These are phyloP conservation scores for Sphagnum fallax DNA, from an alignment of 228 moss, liverwort and hornwort genomes.

Conservation along the genomic window DNA sequence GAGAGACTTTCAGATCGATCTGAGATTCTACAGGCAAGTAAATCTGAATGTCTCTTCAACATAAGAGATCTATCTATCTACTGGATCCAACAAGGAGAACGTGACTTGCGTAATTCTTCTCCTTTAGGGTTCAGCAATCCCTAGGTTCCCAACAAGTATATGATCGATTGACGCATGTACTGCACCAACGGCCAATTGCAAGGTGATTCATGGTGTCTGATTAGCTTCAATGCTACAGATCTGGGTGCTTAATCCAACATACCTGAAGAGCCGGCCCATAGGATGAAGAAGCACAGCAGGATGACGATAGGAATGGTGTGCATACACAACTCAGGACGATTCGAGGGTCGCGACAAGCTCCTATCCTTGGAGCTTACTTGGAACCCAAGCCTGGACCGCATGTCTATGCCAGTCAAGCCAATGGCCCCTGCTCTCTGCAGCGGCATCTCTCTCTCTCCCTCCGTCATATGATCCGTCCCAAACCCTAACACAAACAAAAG, in stretches of 20 bases:
- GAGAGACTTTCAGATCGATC: no score
- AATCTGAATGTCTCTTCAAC: no score
- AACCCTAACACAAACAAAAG: no score
- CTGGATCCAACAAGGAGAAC: neutral
- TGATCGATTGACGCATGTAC: neutral
- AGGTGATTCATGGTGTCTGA: neutral
- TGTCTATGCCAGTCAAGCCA: no score
- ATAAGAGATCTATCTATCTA: no score
- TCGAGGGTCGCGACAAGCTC: no score
- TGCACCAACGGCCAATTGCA: neutral
- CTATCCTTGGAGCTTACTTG: no score
- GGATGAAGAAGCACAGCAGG: constrained; percentile 10
- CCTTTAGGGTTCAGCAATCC: neutral
- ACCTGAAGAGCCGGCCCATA: constrained; percentile 12
- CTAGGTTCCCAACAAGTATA: neutral
- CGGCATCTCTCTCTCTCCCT: no score
- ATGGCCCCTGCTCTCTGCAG: no score
- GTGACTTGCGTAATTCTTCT: neutral
- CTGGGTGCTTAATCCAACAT: neutral
- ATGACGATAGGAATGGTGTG: constrained; percentile 10
- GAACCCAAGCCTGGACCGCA: no score
- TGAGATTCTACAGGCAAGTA: no score
- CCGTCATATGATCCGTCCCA: no score
- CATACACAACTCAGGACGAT: constrained; percentile 3
- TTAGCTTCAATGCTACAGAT: neutral